Evolutionary conservation across 179 eudicot genomes (phyloP).

Genomic region (Camellia oleifera): DNA sequence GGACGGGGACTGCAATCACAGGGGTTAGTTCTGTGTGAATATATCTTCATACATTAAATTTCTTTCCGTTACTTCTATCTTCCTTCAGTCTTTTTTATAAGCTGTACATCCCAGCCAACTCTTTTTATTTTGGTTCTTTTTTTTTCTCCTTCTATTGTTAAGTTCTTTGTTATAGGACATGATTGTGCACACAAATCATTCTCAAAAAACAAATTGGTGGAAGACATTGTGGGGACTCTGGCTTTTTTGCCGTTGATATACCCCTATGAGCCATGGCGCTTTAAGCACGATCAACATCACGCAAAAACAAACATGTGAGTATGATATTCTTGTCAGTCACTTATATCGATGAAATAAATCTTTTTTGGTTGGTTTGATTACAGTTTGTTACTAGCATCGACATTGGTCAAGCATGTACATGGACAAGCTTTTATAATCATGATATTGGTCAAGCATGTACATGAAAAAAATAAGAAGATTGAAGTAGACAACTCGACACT

Average conservation of each 20-base stretch:
- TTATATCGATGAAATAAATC: not conserved
- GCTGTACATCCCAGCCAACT: slow-evolving; percentile 13
- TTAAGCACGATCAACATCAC: slow-evolving; percentile 96
- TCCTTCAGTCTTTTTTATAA: not conserved
- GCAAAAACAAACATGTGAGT: slow-evolving; percentile 95
- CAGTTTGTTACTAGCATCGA: not conserved
- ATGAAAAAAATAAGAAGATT: no score
- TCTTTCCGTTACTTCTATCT: not conserved
- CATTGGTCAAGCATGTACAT: not conserved
- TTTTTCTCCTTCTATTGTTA: slow-evolving; percentile 26
- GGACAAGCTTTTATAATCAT: not conserved
- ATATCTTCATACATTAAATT: not conserved
- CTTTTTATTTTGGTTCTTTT: slow-evolving; percentile 20
- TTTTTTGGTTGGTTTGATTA: not conserved
- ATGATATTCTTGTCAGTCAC: slow-evolving; percentile 13
- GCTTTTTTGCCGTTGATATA: slow-evolving; percentile 90
- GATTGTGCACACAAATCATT: slow-evolving; percentile 99
- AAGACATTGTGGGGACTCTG: slow-evolving; percentile 91
- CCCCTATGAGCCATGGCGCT: slow-evolving; percentile 99
- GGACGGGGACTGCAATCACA: slow-evolving; percentile 95
- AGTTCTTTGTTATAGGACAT: slow-evolving; percentile 97
- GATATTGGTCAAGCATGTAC: no score
- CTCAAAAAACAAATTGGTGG: slow-evolving; percentile 85
- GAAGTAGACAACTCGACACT: no score
- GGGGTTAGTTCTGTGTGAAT: slow-evolving; percentile 58